Evolutionary conservation across 2,329 filamentous ascomycete genomes (phyloP).

Genomic region (Fusarium nematophilum): DNA sequence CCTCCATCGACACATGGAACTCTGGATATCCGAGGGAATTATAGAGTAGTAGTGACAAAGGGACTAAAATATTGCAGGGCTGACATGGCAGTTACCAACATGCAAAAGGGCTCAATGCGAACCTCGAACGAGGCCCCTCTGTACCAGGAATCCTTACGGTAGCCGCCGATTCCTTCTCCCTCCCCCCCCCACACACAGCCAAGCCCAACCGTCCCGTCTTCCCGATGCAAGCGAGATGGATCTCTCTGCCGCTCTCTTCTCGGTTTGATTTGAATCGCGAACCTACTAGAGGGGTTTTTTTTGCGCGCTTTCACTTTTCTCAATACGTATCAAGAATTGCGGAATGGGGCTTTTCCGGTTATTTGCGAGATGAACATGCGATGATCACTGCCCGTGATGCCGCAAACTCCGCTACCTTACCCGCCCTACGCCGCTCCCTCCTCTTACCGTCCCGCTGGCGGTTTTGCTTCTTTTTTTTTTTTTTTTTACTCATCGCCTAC

Average conservation of each 20-base stretch:
- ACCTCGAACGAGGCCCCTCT: neutral
- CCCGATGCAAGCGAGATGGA: neutral
- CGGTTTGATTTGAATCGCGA: no score
- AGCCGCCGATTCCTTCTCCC: no score
- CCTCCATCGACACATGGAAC: neutral
- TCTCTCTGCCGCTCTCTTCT: neutral
- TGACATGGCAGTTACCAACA: neutral
- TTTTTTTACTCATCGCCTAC: neutral
- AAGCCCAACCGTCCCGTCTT: no score
- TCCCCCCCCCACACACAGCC: no score
- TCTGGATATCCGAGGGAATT: neutral
- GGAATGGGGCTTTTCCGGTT: slow-evolving; percentile 1
- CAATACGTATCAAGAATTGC: no score
- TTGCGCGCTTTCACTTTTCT: no score
- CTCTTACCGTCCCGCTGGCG: no score
- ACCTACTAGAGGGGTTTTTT: no score
- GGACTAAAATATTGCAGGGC: neutral
- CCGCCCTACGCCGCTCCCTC: no score
- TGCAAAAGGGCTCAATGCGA: slow-evolving; percentile 2
- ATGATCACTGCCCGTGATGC: slow-evolving; percentile 16
- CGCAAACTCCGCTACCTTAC: no score
- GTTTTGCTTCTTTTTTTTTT: neutral
- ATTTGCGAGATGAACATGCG: slow-evolving; percentile 24
- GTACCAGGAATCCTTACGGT: neutral
- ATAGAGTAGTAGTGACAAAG: neutral